Evolutionary conservation across 2,329 filamentous ascomycete genomes (phyloP).

Genomic region (Colletotrichum spinosum): DNA sequence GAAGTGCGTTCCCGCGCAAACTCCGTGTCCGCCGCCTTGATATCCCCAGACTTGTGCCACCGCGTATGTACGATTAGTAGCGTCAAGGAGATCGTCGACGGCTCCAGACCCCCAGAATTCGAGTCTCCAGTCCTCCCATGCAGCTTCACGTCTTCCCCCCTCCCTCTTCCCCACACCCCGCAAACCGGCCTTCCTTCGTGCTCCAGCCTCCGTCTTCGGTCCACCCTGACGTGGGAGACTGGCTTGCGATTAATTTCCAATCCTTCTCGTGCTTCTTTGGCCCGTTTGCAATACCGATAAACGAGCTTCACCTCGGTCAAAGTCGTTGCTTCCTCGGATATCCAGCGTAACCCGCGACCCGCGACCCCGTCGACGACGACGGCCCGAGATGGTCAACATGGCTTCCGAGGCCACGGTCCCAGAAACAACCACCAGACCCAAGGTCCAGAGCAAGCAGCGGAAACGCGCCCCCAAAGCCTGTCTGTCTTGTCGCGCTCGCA

Average conservation of each 20-base stretch:
- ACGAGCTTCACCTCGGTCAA: constrained; percentile 31
- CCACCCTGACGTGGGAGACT: constrained; percentile 19
- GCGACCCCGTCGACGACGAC: not conserved
- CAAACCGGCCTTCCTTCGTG: constrained; percentile 26
- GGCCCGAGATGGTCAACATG: constrained; percentile 17
- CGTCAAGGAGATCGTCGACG: constrained; percentile 28
- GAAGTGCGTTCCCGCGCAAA: constrained; percentile 10
- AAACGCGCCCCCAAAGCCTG: constrained; percentile 64
- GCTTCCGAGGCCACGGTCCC: constrained; percentile 39
- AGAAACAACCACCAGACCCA: constrained; percentile 43
- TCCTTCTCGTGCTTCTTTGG: constrained; percentile 25
- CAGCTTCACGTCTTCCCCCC: constrained; percentile 39
- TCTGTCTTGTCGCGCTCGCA: constrained; percentile 61
- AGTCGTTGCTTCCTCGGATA: not conserved
- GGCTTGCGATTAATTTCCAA: constrained; percentile 4
- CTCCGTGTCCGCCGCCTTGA: constrained; percentile 21
- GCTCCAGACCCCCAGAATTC: constrained; percentile 29
- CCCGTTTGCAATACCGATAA: constrained; percentile 15
- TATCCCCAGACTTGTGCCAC: constrained; percentile 8
- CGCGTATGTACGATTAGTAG: not conserved
- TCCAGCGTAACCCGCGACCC: not conserved
- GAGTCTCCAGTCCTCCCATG: constrained; percentile 13
- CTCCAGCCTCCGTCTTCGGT: constrained; percentile 32
- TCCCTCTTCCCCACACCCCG: constrained; percentile 42
- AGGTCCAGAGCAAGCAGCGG: constrained; percentile 50